A percentile compares a stretch with the other conserved stretches of the same genome.
phyloP scores from a whole-genome alignment of 306 rosid genomes.

The Delonix regia region DNA sequence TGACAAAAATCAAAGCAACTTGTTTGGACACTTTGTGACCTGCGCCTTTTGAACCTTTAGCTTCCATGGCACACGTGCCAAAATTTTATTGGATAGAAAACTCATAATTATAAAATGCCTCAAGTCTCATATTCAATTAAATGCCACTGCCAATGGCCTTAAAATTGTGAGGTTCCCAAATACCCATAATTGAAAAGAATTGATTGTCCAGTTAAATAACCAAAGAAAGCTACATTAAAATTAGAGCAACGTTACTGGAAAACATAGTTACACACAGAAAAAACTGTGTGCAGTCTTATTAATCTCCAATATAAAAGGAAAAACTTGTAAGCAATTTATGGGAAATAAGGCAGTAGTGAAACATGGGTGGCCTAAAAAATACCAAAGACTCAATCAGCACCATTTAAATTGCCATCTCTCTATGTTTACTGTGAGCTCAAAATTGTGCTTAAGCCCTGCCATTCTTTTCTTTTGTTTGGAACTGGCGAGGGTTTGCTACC shows the following conservation, averaged over 20 bases:
- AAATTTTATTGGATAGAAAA: slow-evolving; percentile 22
- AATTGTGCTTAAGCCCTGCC: not conserved
- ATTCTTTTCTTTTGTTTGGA: too few relatives aligned
- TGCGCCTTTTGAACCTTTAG: slow-evolving; percentile 42
- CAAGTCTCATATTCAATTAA: slow-evolving; percentile 16
- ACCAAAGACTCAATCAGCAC: not conserved
- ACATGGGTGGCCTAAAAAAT: not conserved
- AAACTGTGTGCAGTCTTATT: not conserved
- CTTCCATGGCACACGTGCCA: slow-evolving; percentile 72
- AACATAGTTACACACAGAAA: not conserved
- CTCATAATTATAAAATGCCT: slow-evolving; percentile 23
- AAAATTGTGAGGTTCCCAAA: slow-evolving; percentile 11
- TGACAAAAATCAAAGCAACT: slow-evolving; percentile 61
- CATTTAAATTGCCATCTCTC: not conserved
- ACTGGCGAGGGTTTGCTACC: not conserved
- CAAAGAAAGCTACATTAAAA: slow-evolving; percentile 13
- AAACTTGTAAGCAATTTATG: not conserved
- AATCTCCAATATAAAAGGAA: too few relatives aligned
- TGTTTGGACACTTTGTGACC: slow-evolving; percentile 67
- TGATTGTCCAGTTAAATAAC: not conserved
- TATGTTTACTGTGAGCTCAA: not conserved
- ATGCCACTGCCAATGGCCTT: slow-evolving; percentile 7
- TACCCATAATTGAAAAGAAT: not conserved
- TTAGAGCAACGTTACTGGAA: not conserved
- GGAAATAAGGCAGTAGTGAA: not conserved